These are phyloP conservation scores for Melanomma pulvis-pyrius DNA, from an alignment of 495 filamentous ascomycete species.

Conservation along the genomic window DNA sequence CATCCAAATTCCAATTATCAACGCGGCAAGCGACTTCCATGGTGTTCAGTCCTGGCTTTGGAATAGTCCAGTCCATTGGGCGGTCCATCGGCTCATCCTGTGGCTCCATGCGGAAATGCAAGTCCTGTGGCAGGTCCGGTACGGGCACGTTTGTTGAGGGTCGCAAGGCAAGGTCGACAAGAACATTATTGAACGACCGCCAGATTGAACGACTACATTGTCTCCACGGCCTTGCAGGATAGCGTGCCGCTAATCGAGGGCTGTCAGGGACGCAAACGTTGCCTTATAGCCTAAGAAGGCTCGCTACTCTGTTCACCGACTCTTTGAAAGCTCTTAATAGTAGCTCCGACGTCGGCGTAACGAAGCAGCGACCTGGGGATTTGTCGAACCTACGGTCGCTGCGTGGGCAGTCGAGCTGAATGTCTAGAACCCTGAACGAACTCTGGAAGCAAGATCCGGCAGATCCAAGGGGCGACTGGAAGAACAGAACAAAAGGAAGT, in stretches of 20 bases:
- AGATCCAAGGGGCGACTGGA: background rate
- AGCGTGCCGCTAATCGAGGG: slow-evolving; percentile 6
- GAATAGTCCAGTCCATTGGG: background rate
- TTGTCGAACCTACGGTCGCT: slow-evolving; percentile 19
- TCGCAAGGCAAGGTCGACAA: slow-evolving; percentile 4
- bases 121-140: slow-evolving; percentile 7
- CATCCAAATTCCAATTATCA: slow-evolving; percentile 10
- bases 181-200: slow-evolving; percentile 15
- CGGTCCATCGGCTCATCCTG: background rate
- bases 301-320: slow-evolving; percentile 3
- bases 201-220: slow-evolving; percentile 9
- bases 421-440: slow-evolving; percentile 1
- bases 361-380: slow-evolving; percentile 4
- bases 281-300: slow-evolving; percentile 1
- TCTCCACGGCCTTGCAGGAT: background rate
- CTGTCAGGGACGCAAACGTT: slow-evolving; percentile 10
- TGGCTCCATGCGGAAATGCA: slow-evolving; percentile 12
- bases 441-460: background rate
- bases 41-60: background rate
- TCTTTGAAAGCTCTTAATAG: slow-evolving; percentile 1
- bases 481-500: slow-evolving; percentile 19
- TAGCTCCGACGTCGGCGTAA: slow-evolving; percentile 2
- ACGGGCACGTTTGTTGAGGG: background rate
- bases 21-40: background rate
- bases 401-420: slow-evolving; percentile 6